Conservation (phyloP, 106 monocot genomes). For the Dendrobium nobile region DNA sequence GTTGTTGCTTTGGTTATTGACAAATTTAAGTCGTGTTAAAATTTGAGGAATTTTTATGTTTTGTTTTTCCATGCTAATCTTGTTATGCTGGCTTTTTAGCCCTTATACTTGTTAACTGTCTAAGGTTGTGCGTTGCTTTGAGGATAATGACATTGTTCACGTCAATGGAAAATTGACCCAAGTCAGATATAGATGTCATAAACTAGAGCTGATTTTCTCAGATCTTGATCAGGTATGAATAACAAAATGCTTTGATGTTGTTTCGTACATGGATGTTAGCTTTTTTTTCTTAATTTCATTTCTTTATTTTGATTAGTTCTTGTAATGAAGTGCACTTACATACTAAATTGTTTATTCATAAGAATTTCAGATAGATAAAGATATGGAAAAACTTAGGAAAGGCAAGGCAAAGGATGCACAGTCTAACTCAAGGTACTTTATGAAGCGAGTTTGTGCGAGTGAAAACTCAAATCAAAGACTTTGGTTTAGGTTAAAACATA, state of each 20-base stretch:
- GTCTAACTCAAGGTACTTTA: slow-evolving; percentile 67
- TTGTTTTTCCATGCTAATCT: neutral
- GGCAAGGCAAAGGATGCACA: slow-evolving; percentile 81
- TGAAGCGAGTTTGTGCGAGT: neutral
- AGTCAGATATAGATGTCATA: slow-evolving; percentile 96
- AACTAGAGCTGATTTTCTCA: slow-evolving; percentile 96
- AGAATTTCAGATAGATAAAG: slow-evolving; percentile 87
- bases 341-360: slow-evolving; percentile 19
- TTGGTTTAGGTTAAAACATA: neutral
- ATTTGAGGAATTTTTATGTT: neutral
- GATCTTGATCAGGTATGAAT: slow-evolving; percentile 97
- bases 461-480: neutral
- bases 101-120: neutral
- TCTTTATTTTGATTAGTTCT: neutral
- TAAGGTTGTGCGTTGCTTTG: slow-evolving; percentile 97
- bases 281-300: neutral
- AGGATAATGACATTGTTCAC: slow-evolving; percentile 97
- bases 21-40: neutral
- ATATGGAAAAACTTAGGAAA: slow-evolving; percentile 89
- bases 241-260: neutral
- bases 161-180: slow-evolving; percentile 99
- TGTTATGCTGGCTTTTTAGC: neutral
- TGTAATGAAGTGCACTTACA: slow-evolving; percentile 13
- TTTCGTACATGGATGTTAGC: neutral
- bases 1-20: neutral